Evolutionary conservation across 1,284 basidiomycete genomes (phyloP).

Genomic region (Coriolopsis trogii): DNA sequence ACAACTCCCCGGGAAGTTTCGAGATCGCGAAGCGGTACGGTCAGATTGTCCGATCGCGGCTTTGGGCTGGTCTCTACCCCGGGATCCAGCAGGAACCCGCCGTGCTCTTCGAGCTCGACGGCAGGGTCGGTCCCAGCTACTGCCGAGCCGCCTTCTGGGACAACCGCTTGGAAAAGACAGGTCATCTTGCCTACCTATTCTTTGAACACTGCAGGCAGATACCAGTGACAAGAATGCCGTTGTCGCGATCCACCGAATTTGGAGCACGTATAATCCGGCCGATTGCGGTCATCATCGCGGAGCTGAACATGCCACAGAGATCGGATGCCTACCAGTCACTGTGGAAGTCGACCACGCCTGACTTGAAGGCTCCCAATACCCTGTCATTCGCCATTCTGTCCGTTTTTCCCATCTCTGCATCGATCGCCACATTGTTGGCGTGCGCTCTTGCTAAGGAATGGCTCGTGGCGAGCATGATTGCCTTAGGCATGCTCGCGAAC

Average conservation of each 20-base stretch:
- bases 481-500: constrained; percentile 12
- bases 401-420: constrained; percentile 13
- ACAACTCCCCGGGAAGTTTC: constrained; percentile 14
- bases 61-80: constrained; percentile 17
- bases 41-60: too few relatives aligned
- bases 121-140: constrained; percentile 16
- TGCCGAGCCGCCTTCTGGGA: constrained; percentile 17
- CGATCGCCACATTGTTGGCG: constrained; percentile 6
- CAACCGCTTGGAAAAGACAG: constrained; percentile 19
- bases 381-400: constrained; percentile 9
- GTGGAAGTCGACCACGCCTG: too few relatives aligned
- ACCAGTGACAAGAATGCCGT: not conserved
- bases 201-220: constrained; percentile 14
- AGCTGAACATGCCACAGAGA: constrained; percentile 2
- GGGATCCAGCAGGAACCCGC: constrained; percentile 21
- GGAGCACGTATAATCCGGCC: constrained; percentile 2
- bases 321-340: too few relatives aligned
- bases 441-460: constrained; percentile 15
- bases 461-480: constrained; percentile 17
- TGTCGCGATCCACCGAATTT: too few relatives aligned
- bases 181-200: constrained; percentile 18
- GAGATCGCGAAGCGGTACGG: constrained; percentile 20
- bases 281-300: constrained; percentile 9
- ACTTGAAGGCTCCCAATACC: too few relatives aligned
- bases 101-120: constrained; percentile 22